Evolutionary conservation across 257 asterid genomes (phyloP).

Genomic region (Jaltomata sinuosa): DNA sequence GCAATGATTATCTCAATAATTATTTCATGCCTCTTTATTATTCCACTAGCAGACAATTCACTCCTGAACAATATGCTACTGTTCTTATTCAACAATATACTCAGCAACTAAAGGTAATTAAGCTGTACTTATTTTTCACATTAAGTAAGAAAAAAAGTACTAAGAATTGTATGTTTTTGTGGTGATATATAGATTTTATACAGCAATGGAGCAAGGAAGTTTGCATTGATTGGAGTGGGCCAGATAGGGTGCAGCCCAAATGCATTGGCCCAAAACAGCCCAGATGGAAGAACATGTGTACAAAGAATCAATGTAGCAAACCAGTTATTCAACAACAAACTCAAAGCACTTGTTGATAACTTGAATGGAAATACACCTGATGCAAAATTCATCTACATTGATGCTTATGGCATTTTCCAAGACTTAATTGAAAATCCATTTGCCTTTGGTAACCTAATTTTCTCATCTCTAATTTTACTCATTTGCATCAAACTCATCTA

Average conservation of each 20-base stretch:
- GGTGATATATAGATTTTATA: constrained; percentile 9
- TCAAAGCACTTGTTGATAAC: constrained; percentile 11
- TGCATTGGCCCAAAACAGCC: constrained; percentile 16
- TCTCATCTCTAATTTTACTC: not conserved
- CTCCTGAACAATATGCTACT: constrained; percentile 38
- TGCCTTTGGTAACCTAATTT: constrained; percentile 14
- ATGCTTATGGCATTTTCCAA: constrained; percentile 24
- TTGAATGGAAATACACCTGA: constrained; percentile 2
- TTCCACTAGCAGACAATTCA: not conserved
- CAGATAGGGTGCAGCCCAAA: constrained; percentile 23
- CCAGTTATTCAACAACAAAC: constrained; percentile 14
- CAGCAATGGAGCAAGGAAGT: constrained; percentile 21
- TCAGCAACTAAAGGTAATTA: constrained; percentile 29
- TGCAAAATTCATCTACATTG: constrained; percentile 14
- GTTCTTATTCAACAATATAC: constrained; percentile 41
- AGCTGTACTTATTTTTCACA: not conserved
- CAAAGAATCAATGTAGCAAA: constrained; percentile 11
- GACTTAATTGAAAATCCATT: constrained; percentile 17
- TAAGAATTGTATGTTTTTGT: not conserved
- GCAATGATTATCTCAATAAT: constrained; percentile 27
- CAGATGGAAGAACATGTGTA: constrained; percentile 13
- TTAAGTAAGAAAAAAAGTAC: too few species aligned
- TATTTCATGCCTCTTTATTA: constrained; percentile 10
- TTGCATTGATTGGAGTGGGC: constrained; percentile 16
- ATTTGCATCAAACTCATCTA: too few species aligned